A percentile compares a stretch with the other conserved stretches of the same genome.
Evolutionary conservation across 2,329 filamentous ascomycete species (phyloP).

Genomic region (Pseudocercospora cruenta): DNA sequence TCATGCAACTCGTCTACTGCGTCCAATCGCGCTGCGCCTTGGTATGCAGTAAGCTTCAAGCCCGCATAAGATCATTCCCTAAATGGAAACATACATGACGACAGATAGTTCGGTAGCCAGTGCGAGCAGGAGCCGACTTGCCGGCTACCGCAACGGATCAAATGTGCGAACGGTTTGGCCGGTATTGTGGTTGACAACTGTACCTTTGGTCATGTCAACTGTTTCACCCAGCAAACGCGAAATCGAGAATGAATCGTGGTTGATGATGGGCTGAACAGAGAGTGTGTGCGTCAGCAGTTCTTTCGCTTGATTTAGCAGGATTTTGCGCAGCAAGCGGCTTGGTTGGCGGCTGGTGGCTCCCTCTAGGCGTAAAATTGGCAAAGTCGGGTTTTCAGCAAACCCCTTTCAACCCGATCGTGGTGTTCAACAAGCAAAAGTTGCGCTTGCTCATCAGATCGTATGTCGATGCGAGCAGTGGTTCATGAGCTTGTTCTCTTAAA

Average conservation of each 20-base stretch:
- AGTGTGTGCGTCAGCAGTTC: not conserved
- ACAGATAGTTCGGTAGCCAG: not conserved
- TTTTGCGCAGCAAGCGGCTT: not conserved
- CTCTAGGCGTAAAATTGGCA: not conserved
- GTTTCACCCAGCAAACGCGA: not conserved
- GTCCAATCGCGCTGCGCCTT: not conserved
- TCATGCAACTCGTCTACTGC: not conserved
- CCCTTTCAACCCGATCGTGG: not conserved
- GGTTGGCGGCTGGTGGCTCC: not conserved
- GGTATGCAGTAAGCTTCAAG: constrained; percentile 5
- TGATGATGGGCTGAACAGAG: not conserved
- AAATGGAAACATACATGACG: constrained; percentile 1
- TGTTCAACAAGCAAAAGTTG: not conserved
- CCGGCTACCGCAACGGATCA: not conserved
- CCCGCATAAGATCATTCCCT: constrained; percentile 1
- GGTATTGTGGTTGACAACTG: not conserved
- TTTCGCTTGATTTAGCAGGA: not conserved
- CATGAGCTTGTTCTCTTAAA: too few relatives aligned
- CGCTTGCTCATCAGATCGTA: too few relatives aligned
- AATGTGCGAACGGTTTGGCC: not conserved
- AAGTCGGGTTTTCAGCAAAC: too few relatives aligned
- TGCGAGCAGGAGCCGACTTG: not conserved
- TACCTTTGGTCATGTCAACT: not conserved
- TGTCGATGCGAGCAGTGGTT: too few relatives aligned
- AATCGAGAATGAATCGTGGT: not conserved